phyloP scores from a whole-genome alignment of 2,329 filamentous ascomycete species.

The Graphilbum ipis-grandicollis region DNA sequence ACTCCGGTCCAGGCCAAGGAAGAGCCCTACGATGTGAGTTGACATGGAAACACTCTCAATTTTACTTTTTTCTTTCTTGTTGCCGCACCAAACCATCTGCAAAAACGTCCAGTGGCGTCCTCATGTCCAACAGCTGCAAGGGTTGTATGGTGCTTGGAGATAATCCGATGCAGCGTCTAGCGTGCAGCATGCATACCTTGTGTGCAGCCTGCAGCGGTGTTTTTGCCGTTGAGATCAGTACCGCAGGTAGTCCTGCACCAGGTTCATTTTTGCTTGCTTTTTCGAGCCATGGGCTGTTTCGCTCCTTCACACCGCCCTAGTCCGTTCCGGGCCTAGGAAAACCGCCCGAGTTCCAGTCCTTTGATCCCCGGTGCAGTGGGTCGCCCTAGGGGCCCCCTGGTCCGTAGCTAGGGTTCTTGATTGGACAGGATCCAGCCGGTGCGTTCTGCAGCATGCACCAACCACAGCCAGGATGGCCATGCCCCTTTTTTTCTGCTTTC shows the following conservation, averaged over 20 bases:
- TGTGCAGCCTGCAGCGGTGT: not conserved
- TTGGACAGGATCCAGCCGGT: constrained; percentile 30
- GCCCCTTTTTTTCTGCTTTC: constrained; percentile 15
- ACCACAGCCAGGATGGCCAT: too few relatives aligned
- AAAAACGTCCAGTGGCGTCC: too few relatives aligned
- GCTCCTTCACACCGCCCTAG: too few relatives aligned
- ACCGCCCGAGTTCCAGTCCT: constrained; percentile 10
- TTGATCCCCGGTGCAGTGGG: constrained; percentile 3
- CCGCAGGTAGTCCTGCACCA: too few relatives aligned
- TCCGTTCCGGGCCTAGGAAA: too few relatives aligned
- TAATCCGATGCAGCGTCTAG: constrained; percentile 3
- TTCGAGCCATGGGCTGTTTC: too few relatives aligned
- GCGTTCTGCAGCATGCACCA: constrained; percentile 16
- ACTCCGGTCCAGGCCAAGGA: constrained; percentile 24
- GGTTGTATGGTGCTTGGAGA: constrained; percentile 5
- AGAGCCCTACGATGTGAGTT: constrained; percentile 25
- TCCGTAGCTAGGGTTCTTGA: constrained; percentile 13
- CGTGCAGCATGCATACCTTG: not conserved
- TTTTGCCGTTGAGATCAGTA: too few relatives aligned
- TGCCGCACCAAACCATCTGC: too few relatives aligned
- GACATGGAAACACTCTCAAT: too few relatives aligned
- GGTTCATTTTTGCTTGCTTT: too few relatives aligned
- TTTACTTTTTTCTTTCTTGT: too few relatives aligned
- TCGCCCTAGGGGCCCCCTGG: too few relatives aligned
- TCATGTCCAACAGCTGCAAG: not conserved